Percentiles rank a stretch among this genome's conserved stretches.
phyloP scores from a whole-genome alignment of 176 grass and related monocot species.

The Dactylis glomerata region DNA sequence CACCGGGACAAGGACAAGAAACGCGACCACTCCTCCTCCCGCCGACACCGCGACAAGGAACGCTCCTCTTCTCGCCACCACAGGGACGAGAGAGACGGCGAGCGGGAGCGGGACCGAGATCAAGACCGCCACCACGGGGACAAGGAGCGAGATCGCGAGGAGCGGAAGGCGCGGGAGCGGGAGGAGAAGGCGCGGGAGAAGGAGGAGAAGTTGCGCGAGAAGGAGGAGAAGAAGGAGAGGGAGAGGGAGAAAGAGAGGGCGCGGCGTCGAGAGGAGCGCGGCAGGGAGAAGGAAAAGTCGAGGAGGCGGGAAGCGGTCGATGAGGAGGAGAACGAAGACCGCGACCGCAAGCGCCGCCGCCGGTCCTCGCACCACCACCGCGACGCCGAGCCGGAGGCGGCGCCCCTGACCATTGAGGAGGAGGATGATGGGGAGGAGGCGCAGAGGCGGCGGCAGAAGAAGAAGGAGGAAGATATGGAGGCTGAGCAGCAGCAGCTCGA shows the following conservation, averaged over 20 bases:
- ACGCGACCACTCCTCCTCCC: slow-evolving; percentile 27
- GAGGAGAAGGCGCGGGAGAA: slow-evolving; percentile 25
- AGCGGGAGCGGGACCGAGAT: slow-evolving; percentile 43
- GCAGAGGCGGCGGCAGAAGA: slow-evolving; percentile 43
- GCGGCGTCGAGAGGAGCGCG: slow-evolving; percentile 50
- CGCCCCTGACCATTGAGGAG: slow-evolving; percentile 33
- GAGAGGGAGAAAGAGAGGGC: slow-evolving; percentile 39
- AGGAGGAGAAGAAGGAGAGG: slow-evolving; percentile 27
- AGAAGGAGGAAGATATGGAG: slow-evolving; percentile 78
- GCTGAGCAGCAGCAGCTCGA: slow-evolving; percentile 84
- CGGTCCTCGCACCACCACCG: slow-evolving; percentile 49
- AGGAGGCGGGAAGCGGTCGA: slow-evolving; percentile 45
- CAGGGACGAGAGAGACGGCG: slow-evolving; percentile 41
- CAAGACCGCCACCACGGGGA: slow-evolving; percentile 36
- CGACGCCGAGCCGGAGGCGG: slow-evolving; percentile 43
- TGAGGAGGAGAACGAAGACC: slow-evolving; percentile 44
- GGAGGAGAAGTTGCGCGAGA: slow-evolving; percentile 29
- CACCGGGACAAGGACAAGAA: slow-evolving; percentile 43
- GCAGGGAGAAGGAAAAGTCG: slow-evolving; percentile 44
- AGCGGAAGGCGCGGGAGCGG: slow-evolving; percentile 34
- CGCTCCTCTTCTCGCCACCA: slow-evolving; percentile 27
- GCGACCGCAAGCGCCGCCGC: slow-evolving; percentile 59
- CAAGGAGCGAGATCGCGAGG: slow-evolving; percentile 31
- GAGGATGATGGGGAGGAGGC: slow-evolving; percentile 45
- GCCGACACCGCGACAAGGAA: slow-evolving; percentile 23